Evolutionary conservation across 2,329 filamentous ascomycete genomes (phyloP).

Genomic region (Mollisiaceae sp.): DNA sequence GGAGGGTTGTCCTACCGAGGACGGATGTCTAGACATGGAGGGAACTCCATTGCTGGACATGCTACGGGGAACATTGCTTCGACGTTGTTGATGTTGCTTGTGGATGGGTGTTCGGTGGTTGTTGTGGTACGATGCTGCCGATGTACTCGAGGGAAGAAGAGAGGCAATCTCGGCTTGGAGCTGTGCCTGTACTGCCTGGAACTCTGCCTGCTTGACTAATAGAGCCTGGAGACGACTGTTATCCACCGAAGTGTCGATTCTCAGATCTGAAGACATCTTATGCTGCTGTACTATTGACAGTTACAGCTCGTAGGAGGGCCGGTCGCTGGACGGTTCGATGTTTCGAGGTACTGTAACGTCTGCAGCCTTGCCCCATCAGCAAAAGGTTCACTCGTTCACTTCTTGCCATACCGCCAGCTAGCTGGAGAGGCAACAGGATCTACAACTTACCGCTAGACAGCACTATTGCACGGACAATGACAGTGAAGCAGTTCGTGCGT

Average conservation of each 20-base stretch:
- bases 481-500: constrained; percentile 6
- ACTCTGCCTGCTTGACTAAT: constrained; percentile 34
- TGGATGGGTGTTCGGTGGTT: constrained; percentile 37
- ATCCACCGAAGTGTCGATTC: constrained; percentile 32
- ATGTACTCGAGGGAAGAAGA: constrained; percentile 18
- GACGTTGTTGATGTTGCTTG: constrained; percentile 37
- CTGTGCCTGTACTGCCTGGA: constrained; percentile 36
- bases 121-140: constrained; percentile 27
- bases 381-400: neutral
- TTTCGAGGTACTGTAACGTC: constrained; percentile 25
- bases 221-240: constrained; percentile 33
- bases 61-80: constrained; percentile 38
- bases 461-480: constrained; percentile 19
- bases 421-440: constrained; percentile 20
- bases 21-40: constrained; percentile 37
- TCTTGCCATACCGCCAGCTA: neutral
- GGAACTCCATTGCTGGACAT: constrained; percentile 38
- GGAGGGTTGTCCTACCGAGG: constrained; percentile 36
- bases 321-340: constrained; percentile 8
- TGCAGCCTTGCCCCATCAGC: constrained; percentile 35
- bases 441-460: constrained; percentile 27
- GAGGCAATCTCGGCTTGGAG: constrained; percentile 38
- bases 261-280: constrained; percentile 34
- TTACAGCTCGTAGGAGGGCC: constrained; percentile 20
- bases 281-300: constrained; percentile 18